Evolutionary conservation across 148 eudicot species (phyloP).

Genomic region (Arctostaphylos glauca): DNA sequence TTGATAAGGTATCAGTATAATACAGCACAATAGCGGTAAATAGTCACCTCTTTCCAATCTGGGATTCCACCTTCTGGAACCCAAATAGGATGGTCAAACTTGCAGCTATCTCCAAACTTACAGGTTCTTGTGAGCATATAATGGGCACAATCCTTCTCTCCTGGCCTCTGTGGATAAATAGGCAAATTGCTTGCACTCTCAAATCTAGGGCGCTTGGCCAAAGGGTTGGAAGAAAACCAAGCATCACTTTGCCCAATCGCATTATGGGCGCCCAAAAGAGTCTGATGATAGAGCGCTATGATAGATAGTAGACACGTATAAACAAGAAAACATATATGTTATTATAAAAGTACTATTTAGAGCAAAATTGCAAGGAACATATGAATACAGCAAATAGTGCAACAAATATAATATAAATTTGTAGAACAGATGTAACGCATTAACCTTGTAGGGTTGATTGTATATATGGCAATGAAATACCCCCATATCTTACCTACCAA

Average conservation of each 20-base stretch:
- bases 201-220: conserved; percentile 95
- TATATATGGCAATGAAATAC: background rate
- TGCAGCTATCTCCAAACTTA: conserved; percentile 98
- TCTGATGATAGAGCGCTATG: conserved; percentile 81
- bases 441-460: background rate
- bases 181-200: conserved; percentile 84
- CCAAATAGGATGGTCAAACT: conserved; percentile 99
- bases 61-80: conserved; percentile 99
- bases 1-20: conserved; percentile 19
- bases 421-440: conserved; percentile 8
- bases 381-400: conserved; percentile 11
- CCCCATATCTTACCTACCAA: conserved; percentile 1
- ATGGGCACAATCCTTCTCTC: conserved; percentile 94
- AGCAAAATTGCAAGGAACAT: conserved; percentile 21
- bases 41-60: conserved; percentile 98
- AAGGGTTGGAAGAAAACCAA: conserved; percentile 79
- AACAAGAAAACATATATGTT: conserved; percentile 42
- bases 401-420: background rate
- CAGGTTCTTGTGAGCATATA: conserved; percentile 99
- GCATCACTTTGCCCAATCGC: conserved; percentile 83
- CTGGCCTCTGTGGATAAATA: conserved; percentile 96
- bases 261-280: conserved; percentile 72
- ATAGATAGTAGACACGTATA: conserved; percentile 64
- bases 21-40: conserved; percentile 37
- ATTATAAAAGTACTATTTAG: conserved; percentile 28